Evolutionary conservation across 1,139 yeast species (phyloP).

Genomic region (Geotrichum histeridarum): DNA sequence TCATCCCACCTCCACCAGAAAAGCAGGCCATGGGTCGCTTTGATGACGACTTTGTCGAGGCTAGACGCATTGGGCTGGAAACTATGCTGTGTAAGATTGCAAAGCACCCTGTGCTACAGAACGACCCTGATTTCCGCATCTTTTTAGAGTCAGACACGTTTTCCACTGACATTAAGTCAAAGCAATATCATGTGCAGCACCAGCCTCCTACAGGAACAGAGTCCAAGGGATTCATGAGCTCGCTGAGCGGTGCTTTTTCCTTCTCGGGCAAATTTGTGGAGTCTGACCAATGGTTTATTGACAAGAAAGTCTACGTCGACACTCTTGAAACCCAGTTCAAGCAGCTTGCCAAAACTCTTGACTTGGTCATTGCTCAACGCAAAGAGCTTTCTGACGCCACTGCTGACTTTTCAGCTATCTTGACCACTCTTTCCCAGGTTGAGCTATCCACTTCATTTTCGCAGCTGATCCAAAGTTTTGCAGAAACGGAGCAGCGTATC

Average conservation of each 20-base stretch:
- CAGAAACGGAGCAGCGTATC: conserved; percentile 65
- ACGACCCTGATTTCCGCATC: conserved; percentile 70
- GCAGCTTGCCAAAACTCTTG: conserved; percentile 66
- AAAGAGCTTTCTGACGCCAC: conserved; percentile 64
- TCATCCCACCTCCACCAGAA: conserved; percentile 96
- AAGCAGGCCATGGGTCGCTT: conserved; percentile 89
- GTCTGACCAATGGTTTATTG: conserved; percentile 70
- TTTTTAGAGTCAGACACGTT: conserved; percentile 76
- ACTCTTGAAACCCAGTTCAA: conserved; percentile 68
- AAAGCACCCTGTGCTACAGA: conserved; percentile 50
- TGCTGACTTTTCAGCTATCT: conserved; percentile 54
- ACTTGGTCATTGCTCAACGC: conserved; percentile 68
- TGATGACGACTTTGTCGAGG: conserved; percentile 83
- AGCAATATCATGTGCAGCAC: conserved; percentile 10
- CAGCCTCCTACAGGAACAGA: conserved; percentile 15
- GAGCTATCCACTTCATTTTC: conserved; percentile 70
- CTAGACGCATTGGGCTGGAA: conserved; percentile 79
- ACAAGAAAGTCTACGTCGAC: conserved; percentile 65
- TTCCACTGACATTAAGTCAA: conserved; percentile 43
- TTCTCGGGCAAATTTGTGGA: conserved; percentile 59
- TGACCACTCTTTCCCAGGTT: conserved; percentile 58
- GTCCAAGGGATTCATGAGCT: conserved; percentile 51
- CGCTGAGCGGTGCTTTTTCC: conserved; percentile 51
- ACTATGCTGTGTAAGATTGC: conserved; percentile 74
- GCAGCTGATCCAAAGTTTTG: conserved; percentile 57